Percentiles rank a stretch among this genome's conserved stretches.
Conservation (phyloP, 140 eudicot genomes). For the Senecio squalidus region DNA sequence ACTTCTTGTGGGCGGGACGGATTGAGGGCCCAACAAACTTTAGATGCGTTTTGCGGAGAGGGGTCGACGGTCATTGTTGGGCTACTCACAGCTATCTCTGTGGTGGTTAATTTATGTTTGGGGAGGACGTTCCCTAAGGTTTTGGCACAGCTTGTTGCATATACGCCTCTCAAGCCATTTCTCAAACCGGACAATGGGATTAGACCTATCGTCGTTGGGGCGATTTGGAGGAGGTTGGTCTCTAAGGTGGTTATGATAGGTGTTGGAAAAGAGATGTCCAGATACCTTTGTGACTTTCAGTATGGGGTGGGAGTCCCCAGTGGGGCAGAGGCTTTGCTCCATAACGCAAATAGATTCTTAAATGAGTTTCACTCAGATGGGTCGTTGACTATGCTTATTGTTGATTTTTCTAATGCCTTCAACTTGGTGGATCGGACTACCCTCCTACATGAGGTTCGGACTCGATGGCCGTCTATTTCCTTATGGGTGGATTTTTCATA, state of each 20-base stretch:
- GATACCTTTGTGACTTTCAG: too few species aligned
- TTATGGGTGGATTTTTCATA: slow-evolving; percentile 1
- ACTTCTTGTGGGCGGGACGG: background rate
- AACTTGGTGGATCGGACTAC: background rate
- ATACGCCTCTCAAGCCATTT: background rate
- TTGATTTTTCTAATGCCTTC: background rate
- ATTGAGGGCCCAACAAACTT: background rate
- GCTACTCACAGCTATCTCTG: too few species aligned
- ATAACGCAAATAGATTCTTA: too few species aligned
- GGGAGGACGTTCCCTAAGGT: background rate
- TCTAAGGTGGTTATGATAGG: background rate
- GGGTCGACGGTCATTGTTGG: background rate
- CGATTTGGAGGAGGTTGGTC: background rate
- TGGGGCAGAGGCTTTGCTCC: too few species aligned
- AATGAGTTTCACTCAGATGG: too few species aligned
- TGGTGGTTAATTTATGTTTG: background rate
- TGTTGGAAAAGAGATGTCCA: background rate
- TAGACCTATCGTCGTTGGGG: too few species aligned
- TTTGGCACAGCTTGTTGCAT: background rate
- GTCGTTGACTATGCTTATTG: too few species aligned
- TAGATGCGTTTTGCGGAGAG: background rate
- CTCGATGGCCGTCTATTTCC: background rate
- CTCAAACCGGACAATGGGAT: too few species aligned
- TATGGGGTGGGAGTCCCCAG: too few species aligned
- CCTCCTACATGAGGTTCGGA: background rate